Evolutionary conservation across 148 eudicot genomes (phyloP).

Genomic region (Amaranthus palmeri): DNA sequence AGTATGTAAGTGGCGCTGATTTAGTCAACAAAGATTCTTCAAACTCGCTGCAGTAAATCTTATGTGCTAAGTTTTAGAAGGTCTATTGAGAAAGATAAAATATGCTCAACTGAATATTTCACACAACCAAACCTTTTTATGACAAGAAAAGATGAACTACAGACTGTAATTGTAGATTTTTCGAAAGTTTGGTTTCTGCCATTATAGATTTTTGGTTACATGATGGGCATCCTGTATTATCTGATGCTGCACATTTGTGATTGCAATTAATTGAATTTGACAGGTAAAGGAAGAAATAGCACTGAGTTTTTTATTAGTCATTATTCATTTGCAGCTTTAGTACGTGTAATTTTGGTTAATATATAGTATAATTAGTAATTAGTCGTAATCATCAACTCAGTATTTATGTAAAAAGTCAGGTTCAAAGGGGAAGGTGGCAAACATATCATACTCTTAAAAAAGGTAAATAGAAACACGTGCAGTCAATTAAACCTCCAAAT

Average conservation of each 20-base stretch:
- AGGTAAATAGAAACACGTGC: too few species aligned
- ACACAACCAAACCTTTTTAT: not conserved
- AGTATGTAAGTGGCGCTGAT: conserved; percentile 91
- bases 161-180: not conserved
- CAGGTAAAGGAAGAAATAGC: not conserved
- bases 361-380: too few species aligned
- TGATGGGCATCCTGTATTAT: conserved; percentile 6
- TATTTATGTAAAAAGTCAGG: too few species aligned
- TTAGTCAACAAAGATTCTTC: conserved; percentile 43
- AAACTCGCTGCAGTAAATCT: conserved; percentile 10
- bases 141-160: not conserved
- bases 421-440: too few species aligned
- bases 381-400: too few species aligned
- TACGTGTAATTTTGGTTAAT: too few species aligned
- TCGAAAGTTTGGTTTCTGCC: not conserved
- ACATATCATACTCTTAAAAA: too few species aligned
- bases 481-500: too few species aligned
- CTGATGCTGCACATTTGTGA: conserved; percentile 5
- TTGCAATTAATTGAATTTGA: conserved; percentile 12
- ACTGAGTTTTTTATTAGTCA: too few species aligned
- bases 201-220: conserved; percentile 5
- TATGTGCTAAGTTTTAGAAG: conserved; percentile 1
- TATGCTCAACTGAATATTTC: not conserved
- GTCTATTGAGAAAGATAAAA: not conserved
- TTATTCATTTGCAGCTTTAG: not conserved